Base-by-base conservation (phyloP, 768 basidiomycete species). In the Daedalea quercina region DNA sequence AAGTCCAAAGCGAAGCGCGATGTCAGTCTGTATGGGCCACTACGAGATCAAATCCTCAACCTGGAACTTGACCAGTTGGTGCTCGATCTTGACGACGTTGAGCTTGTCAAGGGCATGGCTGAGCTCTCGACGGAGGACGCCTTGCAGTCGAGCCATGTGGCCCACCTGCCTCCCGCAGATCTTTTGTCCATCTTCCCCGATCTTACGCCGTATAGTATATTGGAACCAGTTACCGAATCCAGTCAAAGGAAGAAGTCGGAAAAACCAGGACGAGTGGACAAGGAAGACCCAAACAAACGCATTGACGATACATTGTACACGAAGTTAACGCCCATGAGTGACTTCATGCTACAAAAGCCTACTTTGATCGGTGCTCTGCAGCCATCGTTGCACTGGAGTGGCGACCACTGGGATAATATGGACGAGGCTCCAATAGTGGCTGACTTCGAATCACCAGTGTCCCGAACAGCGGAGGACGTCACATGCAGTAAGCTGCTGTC, bases 161-260 rank as follows among this genome's bases (percentile, higher is more conserved):
- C 6, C 59, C 61, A 6, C 9, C 64, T 63, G 19, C 65, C 68
- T 20, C 65, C 76, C 50, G 60, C 74, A 44, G 82, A 83, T 56
- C 70, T 86, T 23, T 75, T 78, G 1, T 76, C 80, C 28, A 79
- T 97, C 40, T 96, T 96, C 65, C 92, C 94, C 0, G 95, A 96
- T 52, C 76, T 95, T 11, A 79, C 79, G 31, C 77, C 82, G 11
- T 72, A 81, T 37, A 72, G 70, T 11, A 70, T 89, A 49, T 69
- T 81, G 28, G 84, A 85, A 50, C 63, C 72, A 20, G 57, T 60
- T 13, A 44, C 54, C 2, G n/a, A 15, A 22, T 24, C 44, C 8
- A 44, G 28, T 31, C 28, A 11, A 31, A 79, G 78, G 49, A 76
- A 77, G 35, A 85, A 80, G 53, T 63, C 67, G 1, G 85, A 82